phyloP scores from a whole-genome alignment of 2,329 filamentous ascomycete species.

The Trichoderma hamatum region DNA sequence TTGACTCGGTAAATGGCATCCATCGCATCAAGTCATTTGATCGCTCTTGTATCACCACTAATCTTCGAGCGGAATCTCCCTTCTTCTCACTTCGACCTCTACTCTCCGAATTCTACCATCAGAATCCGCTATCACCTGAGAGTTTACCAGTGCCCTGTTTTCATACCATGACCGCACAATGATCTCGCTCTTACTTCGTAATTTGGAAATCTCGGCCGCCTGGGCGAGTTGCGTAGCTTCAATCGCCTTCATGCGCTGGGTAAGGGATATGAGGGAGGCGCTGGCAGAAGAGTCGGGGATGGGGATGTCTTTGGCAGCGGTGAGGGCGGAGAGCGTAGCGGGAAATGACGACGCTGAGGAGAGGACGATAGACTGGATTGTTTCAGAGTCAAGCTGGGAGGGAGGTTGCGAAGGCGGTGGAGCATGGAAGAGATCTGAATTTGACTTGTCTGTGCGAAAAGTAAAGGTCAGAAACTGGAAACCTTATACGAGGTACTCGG shows the following conservation, averaged over 20 bases:
- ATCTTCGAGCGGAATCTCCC: constrained; percentile 61
- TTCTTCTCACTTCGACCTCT: constrained; percentile 67
- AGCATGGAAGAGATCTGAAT: constrained; percentile 59
- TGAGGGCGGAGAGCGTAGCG: constrained; percentile 59
- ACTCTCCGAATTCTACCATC: constrained; percentile 68
- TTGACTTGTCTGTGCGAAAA: constrained; percentile 49
- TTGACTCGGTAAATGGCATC: not conserved
- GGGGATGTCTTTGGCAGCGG: constrained; percentile 58
- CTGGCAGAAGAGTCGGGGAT: constrained; percentile 59
- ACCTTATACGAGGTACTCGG: not conserved
- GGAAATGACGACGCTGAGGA: constrained; percentile 59
- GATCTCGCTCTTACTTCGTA: constrained; percentile 64
- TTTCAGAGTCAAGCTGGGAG: constrained; percentile 54
- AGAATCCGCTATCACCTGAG: constrained; percentile 70
- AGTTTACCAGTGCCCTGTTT: constrained; percentile 67
- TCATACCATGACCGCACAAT: constrained; percentile 74
- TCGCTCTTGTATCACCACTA: constrained; percentile 39
- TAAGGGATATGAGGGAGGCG: constrained; percentile 59
- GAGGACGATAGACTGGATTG: constrained; percentile 59
- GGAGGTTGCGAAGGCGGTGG: constrained; percentile 51
- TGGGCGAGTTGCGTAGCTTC: constrained; percentile 65
- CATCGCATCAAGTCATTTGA: not conserved
- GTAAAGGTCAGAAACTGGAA: not conserved
- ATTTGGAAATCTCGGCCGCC: constrained; percentile 62
- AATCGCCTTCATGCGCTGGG: constrained; percentile 64